Conservation (phyloP, 768 basidiomycete genomes). For the Russula dissimulans region DNA sequence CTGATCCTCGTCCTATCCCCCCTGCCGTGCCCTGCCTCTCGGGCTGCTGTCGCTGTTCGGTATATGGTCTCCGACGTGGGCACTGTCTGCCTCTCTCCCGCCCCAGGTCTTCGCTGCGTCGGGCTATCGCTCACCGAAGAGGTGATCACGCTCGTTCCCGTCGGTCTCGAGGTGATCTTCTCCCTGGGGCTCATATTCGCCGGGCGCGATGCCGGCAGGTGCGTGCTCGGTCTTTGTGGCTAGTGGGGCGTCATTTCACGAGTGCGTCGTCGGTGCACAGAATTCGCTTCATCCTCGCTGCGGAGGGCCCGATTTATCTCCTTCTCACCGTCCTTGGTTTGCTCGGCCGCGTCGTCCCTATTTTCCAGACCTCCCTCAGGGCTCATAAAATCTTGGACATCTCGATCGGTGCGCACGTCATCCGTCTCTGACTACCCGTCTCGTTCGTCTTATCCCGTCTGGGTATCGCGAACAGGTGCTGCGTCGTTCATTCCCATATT, state of each 20-base stretch:
- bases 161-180: slow-evolving; percentile 53
- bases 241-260: not conserved
- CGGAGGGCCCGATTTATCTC: slow-evolving; percentile 56
- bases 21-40: not conserved
- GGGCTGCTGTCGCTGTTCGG: not conserved
- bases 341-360: slow-evolving; percentile 46
- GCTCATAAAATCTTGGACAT: slow-evolving; percentile 49
- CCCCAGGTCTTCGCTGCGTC: slow-evolving; percentile 63
- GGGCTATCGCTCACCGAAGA: slow-evolving; percentile 40
- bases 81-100: slow-evolving; percentile 53
- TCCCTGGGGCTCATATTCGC: slow-evolving; percentile 42
- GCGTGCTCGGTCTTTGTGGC: slow-evolving; percentile 22
- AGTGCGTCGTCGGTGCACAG: slow-evolving; percentile 25
- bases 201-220: slow-evolving; percentile 42
- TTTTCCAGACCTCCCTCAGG: slow-evolving; percentile 36
- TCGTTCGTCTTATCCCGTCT: not conserved
- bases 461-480: slow-evolving; percentile 28
- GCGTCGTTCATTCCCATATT: slow-evolving; percentile 59
- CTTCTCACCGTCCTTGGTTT: slow-evolving; percentile 51
- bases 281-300: slow-evolving; percentile 47
- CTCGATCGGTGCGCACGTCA: slow-evolving; percentile 42
- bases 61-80: slow-evolving; percentile 17
- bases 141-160: slow-evolving; percentile 48
- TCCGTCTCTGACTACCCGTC: not conserved
- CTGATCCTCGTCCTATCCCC: slow-evolving; percentile 19